A percentile compares a stretch with the other conserved stretches of the same genome.
phyloP scores from a whole-genome alignment of 2,329 filamentous ascomycete genomes.

The Arthrinium puccinioides region DNA sequence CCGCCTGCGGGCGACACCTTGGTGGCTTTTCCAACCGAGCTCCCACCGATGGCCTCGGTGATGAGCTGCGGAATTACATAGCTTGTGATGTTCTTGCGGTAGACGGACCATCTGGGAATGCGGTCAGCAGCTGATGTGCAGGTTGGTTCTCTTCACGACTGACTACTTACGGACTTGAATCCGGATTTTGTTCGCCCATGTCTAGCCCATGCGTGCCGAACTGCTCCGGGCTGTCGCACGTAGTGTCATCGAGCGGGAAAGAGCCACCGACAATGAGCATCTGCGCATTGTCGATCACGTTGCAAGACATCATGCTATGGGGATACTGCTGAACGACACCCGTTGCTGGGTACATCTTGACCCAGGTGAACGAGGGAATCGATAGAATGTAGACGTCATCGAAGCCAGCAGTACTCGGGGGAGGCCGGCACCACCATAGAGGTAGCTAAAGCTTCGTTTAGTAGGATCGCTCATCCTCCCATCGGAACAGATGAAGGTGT shows the following conservation, averaged over 20 bases:
- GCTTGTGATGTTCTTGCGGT: conserved; percentile 36
- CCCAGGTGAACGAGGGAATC: conserved; percentile 58
- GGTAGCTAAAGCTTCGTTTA: conserved; percentile 34
- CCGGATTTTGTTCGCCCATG: conserved; percentile 40
- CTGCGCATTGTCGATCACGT: conserved; percentile 47
- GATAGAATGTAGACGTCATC: conserved; percentile 57
- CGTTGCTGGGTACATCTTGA: conserved; percentile 42
- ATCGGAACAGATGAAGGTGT: neutral
- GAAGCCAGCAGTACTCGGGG: conserved; percentile 39
- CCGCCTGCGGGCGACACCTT: conserved; percentile 38
- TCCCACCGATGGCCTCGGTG: conserved; percentile 41
- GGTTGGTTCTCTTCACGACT: neutral
- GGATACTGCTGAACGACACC: conserved; percentile 30
- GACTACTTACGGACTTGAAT: conserved; percentile 23
- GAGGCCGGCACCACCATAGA: conserved; percentile 52
- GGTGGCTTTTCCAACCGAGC: conserved; percentile 45
- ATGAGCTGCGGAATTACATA: conserved; percentile 49
- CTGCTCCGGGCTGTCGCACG: conserved; percentile 43
- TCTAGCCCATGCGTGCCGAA: conserved; percentile 52
- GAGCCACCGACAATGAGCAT: conserved; percentile 58
- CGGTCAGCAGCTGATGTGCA: neutral
- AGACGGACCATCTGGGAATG: conserved; percentile 37
- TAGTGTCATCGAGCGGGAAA: conserved; percentile 35
- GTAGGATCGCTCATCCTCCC: neutral
- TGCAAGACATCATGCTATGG: conserved; percentile 51